Percentiles rank a stretch among this genome's conserved stretches.
Evolutionary conservation across 2,329 filamentous ascomycete species (phyloP).

Genomic region (Coniochaeta pulveracea): DNA sequence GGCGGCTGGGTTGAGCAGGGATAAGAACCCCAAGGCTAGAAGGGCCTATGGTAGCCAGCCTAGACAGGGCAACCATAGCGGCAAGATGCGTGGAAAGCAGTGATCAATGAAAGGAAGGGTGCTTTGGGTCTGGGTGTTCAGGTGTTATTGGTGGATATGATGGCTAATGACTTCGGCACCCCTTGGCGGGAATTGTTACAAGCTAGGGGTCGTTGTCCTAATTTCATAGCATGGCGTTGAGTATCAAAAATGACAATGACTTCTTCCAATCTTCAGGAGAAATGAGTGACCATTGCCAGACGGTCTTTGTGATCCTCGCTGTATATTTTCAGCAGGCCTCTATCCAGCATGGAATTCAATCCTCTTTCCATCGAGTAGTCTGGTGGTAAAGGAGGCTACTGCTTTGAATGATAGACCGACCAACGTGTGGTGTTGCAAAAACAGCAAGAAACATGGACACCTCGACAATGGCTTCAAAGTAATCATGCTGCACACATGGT

Average conservation of each 20-base stretch:
- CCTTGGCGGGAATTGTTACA: background rate
- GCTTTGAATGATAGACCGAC: no score
- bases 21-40: conserved; percentile 55
- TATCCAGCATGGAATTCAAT: no score
- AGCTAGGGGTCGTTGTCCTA: background rate
- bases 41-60: conserved; percentile 66
- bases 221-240: conserved; percentile 3
- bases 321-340: no score
- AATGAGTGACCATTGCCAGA: no score
- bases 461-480: no score
- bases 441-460: no score
- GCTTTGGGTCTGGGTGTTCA: background rate
- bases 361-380: no score
- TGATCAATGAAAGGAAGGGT: background rate
- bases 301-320: no score
- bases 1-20: conserved; percentile 63
- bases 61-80: background rate
- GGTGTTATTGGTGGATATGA: background rate
- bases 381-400: no score
- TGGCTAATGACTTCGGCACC: background rate
- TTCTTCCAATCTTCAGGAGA: no score
- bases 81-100: conserved; percentile 1
- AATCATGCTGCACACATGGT: no score
- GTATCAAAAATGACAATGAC: background rate
- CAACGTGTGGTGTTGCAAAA: no score